Evolutionary conservation across 2,329 filamentous ascomycete genomes (phyloP).

Genomic region (Aurifilum marmelostoma): DNA sequence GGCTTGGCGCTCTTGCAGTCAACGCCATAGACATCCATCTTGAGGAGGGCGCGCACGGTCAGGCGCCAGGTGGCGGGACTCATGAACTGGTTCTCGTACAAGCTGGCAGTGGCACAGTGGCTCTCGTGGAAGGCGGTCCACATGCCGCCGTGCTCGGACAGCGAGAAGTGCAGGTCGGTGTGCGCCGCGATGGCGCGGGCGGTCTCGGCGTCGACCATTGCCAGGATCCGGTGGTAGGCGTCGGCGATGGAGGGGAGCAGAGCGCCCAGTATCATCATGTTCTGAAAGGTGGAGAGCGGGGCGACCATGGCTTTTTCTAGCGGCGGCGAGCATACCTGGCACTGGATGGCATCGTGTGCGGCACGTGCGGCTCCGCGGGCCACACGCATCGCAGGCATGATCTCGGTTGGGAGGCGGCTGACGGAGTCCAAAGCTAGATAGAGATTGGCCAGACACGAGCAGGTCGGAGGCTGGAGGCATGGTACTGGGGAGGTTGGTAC

Average conservation of each 20-base stretch:
- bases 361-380: conserved; percentile 52
- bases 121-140: conserved; percentile 42
- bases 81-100: conserved; percentile 44
- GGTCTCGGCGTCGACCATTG: conserved; percentile 57
- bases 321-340: conserved; percentile 51
- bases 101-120: conserved; percentile 34
- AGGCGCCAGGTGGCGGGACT: conserved; percentile 58
- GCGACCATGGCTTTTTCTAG: conserved; percentile 33
- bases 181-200: conserved; percentile 47
- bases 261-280: conserved; percentile 60
- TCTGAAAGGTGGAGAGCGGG: conserved; percentile 58
- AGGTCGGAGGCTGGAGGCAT: conserved; percentile 33
- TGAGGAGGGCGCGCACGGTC: conserved; percentile 57
- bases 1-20: conserved; percentile 27
- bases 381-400: conserved; percentile 51
- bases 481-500: conserved; percentile 11
- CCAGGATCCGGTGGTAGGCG: conserved; percentile 59
- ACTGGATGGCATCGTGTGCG: conserved; percentile 57
- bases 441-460: conserved; percentile 53
- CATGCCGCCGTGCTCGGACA: conserved; percentile 52
- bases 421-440: conserved; percentile 56
- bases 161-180: conserved; percentile 48
- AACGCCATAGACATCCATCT: conserved; percentile 61
- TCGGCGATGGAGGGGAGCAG: conserved; percentile 61
- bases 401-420: conserved; percentile 48